A percentile compares a stretch with the other conserved stretches of the same genome.
Evolutionary conservation across 2,329 filamentous ascomycete species (phyloP).

Genomic region (Talaromyces amestolkiae): DNA sequence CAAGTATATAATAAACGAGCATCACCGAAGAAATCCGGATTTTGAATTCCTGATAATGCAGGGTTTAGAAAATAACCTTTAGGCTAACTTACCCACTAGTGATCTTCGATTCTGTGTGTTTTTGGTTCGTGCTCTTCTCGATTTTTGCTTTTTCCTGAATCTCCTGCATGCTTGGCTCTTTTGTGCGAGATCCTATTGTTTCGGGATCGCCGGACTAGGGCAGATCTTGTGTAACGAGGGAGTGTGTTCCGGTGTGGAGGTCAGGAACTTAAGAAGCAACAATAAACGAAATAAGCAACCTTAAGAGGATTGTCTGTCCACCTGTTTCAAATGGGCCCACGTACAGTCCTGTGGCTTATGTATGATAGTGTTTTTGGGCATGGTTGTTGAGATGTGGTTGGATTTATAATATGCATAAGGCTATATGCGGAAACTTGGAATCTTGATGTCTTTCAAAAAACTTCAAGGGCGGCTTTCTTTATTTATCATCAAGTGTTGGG

Average conservation of each 20-base stretch:
- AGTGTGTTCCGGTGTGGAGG: background rate
- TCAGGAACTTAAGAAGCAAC: background rate
- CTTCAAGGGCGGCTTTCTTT: background rate
- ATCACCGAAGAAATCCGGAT: background rate
- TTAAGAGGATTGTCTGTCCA: background rate
- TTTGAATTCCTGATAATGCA: background rate
- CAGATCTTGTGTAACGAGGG: conserved; percentile 7
- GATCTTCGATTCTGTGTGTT: background rate
- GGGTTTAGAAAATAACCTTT: background rate
- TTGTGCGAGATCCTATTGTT: background rate
- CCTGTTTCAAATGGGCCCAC: background rate
- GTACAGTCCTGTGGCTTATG: background rate
- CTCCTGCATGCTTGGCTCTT: background rate
- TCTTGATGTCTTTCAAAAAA: background rate
- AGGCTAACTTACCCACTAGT: background rate
- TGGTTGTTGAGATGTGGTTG: background rate
- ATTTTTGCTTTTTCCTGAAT: background rate
- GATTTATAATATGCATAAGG: background rate
- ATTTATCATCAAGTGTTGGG: background rate
- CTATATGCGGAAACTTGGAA: background rate
- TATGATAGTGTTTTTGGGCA: background rate
- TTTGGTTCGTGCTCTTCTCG: background rate
- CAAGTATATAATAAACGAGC: background rate
- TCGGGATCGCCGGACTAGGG: background rate
- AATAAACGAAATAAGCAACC: background rate